These are phyloP conservation scores for Fraxinus sp. DNA, from an alignment of 305 asterid species.

Conservation along the genomic window DNA sequence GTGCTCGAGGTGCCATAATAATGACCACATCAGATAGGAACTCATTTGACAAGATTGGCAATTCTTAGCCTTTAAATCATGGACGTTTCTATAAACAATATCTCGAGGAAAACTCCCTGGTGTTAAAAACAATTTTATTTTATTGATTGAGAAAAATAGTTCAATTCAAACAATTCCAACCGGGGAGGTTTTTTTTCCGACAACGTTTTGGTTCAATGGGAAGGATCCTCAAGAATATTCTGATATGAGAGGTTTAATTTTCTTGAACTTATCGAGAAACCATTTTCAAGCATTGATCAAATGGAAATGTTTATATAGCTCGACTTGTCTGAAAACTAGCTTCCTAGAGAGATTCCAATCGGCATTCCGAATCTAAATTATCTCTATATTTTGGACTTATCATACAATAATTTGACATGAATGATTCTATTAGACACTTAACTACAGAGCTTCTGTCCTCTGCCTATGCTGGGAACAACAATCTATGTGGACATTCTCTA, in stretches of 20 bases:
- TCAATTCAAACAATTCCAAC: background rate
- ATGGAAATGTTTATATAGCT: background rate
- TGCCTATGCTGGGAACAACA: background rate
- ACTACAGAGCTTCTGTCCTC: background rate
- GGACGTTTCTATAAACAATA: background rate
- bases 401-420: too few relatives aligned
- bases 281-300: background rate
- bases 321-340: background rate
- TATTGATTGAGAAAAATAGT: background rate
- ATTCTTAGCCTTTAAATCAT: background rate
- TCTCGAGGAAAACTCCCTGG: background rate
- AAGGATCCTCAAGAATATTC: background rate
- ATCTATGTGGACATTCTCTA: background rate
- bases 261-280: background rate
- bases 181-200: background rate
- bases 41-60: background rate
- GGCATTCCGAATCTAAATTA: background rate
- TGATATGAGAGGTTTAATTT: background rate
- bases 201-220: background rate
- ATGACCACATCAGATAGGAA: background rate
- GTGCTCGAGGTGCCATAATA: too few relatives aligned
- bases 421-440: background rate
- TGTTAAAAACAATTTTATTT: background rate
- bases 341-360: background rate
- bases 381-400: background rate